Evolutionary conservation across 805 yeast species (phyloP).

Genomic region (Sungouiella thailandica): DNA sequence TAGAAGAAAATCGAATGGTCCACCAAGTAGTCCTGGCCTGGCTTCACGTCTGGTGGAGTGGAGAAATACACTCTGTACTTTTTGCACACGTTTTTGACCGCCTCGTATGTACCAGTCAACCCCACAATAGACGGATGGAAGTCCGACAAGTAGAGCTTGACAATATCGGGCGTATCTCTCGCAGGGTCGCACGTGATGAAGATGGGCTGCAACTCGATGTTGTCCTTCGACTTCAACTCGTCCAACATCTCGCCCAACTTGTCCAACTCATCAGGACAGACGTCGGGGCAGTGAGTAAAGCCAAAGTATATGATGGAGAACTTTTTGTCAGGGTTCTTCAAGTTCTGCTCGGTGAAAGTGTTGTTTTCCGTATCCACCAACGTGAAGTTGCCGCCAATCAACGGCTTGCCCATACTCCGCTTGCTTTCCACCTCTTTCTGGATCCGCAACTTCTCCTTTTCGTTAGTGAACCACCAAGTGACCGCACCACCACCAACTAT

Average conservation of each 20-base stretch:
- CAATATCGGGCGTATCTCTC: slow-evolving; percentile 82
- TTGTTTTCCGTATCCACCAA: slow-evolving; percentile 68
- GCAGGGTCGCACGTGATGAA: slow-evolving; percentile 98
- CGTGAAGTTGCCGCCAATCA: slow-evolving; percentile 86
- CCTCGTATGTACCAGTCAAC: slow-evolving; percentile 85
- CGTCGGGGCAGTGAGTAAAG: slow-evolving; percentile 96
- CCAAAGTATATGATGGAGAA: slow-evolving; percentile 92
- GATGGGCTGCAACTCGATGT: slow-evolving; percentile 70
- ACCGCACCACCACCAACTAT: slow-evolving; percentile 65
- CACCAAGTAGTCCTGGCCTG: slow-evolving; percentile 94
- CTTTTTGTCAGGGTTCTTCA: slow-evolving; percentile 54
- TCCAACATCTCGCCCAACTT: slow-evolving; percentile 73
- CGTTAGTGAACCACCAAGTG: slow-evolving; percentile 66
- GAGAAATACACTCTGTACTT: slow-evolving; percentile 91
- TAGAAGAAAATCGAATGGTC: slow-evolving; percentile 97
- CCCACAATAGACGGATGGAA: slow-evolving; percentile 90
- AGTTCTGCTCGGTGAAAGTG: slow-evolving; percentile 69
- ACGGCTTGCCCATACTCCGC: slow-evolving; percentile 86
- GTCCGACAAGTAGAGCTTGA: slow-evolving; percentile 77
- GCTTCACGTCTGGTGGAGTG: slow-evolving; percentile 91
- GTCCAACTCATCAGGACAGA: slow-evolving; percentile 97
- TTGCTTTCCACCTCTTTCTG: slow-evolving; percentile 80
- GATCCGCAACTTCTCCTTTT: slow-evolving; percentile 68
- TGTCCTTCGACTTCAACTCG: slow-evolving; percentile 49
- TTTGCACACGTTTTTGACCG: slow-evolving; percentile 80